Base-by-base conservation (phyloP, 495 filamentous ascomycete genomes). In the Elaphomyces granulatus region DNA sequence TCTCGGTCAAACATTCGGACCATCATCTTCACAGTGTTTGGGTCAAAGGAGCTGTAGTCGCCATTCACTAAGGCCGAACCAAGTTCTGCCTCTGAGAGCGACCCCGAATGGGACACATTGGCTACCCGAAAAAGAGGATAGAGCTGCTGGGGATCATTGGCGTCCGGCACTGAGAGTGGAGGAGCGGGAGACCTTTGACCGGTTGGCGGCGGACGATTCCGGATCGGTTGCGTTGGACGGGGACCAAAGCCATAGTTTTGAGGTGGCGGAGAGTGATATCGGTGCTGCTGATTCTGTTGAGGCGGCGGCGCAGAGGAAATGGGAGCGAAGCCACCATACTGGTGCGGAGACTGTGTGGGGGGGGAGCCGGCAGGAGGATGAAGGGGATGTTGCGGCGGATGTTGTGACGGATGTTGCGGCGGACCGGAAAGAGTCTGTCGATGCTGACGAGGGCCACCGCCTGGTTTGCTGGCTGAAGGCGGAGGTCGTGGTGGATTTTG, bases 21-120 rank as follows among this genome's bases (percentile, higher is more conserved):
- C 90, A 98, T 96, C 85, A 94, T 92, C 44, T 80, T 80, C 42
- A 98, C 85, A 2, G 90, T 98, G 47, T 94, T 83, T n/a, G 80
- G 76, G 61, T 98, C 92, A 57, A 98, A 98, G 3, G 81, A 72
- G 3, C 83, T 81, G 70, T 78, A 96, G 65, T 98, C 90, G 32
- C 86, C 88, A 57, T 98, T 98, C 31, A 98, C 92, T 7, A 98
- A 77, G 8, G 90, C 90, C 0, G 83, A 80, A 8, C 83, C 77
- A 14, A 98, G 82, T 59, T 98, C 90, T 45, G 69, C 64, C 55
- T 96, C 92, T 1, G 80, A 83, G 31, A 98, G 71, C 39, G 85
- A 72, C 16, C 87, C 87, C 34, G 73, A 83, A 19, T 80, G 77
- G 71, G 56, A 66, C 47, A 83, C 83, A 60, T 98, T 93, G 10